Evolutionary conservation across 805 yeast species (phyloP).

Genomic region (Trichomonascus vanleenenianus): DNA sequence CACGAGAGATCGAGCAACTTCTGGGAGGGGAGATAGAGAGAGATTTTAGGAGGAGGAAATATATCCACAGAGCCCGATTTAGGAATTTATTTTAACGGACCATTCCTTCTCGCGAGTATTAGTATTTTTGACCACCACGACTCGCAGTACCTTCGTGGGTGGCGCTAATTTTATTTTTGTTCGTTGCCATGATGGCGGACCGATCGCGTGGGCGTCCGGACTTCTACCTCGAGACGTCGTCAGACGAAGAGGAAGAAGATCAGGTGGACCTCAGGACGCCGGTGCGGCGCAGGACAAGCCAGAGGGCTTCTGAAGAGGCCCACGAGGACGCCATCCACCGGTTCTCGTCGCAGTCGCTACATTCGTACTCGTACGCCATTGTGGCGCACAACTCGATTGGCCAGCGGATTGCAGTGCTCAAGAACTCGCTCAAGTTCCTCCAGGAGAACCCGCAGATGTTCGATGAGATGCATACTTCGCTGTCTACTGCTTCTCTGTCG

Average conservation of each 20-base stretch:
- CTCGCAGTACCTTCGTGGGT: no score
- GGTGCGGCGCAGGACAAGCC: neutral
- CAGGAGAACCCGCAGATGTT: constrained; percentile 37
- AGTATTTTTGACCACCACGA: no score
- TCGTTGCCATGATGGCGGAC: no score
- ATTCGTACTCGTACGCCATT: constrained; percentile 78
- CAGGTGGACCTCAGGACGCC: neutral
- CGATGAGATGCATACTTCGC: constrained; percentile 6
- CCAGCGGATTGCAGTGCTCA: constrained; percentile 62
- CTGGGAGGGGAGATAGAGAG: no score
- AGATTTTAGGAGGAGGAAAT: no score
- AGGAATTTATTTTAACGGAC: no score
- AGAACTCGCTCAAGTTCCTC: constrained; percentile 66
- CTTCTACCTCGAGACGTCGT: no score
- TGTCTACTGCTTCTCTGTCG: neutral
- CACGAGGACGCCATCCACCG: constrained; percentile 39
- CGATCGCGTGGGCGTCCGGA: no score
- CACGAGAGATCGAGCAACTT: no score
- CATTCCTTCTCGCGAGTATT: no score
- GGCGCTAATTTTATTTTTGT: no score
- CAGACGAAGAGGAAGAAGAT: neutral
- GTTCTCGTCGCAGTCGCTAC: constrained; percentile 74
- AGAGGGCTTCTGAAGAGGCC: neutral
- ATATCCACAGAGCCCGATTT: no score
- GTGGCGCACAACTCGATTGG: constrained; percentile 75